Percentiles rank a stretch among this genome's conserved stretches.
Evolutionary conservation across 768 basidiomycete species (phyloP).

Genomic region (Boletus coccyginus): DNA sequence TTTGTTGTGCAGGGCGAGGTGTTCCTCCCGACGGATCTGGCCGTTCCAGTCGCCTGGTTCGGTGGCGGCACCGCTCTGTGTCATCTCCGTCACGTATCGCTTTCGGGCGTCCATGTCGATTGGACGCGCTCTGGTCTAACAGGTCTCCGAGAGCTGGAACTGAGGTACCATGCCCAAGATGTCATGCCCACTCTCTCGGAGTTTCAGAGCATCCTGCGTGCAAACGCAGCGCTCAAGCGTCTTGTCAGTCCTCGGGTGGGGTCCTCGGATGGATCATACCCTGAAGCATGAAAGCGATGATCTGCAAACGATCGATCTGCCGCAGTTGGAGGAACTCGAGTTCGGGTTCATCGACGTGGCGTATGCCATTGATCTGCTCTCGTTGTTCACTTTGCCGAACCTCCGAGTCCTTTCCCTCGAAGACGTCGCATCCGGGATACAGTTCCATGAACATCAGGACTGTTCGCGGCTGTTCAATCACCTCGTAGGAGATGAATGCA

Average conservation of each 20-base stretch:
- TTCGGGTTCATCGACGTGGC: slow-evolving; percentile 45
- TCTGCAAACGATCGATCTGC: slow-evolving; percentile 24
- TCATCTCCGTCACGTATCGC: slow-evolving; percentile 39
- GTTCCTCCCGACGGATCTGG: slow-evolving; percentile 44
- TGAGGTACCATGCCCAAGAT: slow-evolving; percentile 55
- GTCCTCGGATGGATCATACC: slow-evolving; percentile 35
- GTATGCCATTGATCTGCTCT: slow-evolving; percentile 39
- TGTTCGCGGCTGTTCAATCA: slow-evolving; percentile 36
- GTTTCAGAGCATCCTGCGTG: slow-evolving; percentile 42
- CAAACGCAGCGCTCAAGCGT: slow-evolving; percentile 37
- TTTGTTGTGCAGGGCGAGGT: slow-evolving; percentile 42
- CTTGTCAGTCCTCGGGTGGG: slow-evolving; percentile 55
- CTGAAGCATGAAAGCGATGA: not conserved
- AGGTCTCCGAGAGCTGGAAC: slow-evolving; percentile 45
- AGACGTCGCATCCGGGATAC: slow-evolving; percentile 42
- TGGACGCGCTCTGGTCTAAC: slow-evolving; percentile 44
- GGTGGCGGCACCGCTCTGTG: slow-evolving; percentile 28
- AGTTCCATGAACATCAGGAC: slow-evolving; percentile 33
- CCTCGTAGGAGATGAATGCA: slow-evolving; percentile 20
- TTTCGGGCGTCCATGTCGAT: slow-evolving; percentile 58
- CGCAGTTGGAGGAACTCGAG: slow-evolving; percentile 33
- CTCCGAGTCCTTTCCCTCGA: slow-evolving; percentile 42
- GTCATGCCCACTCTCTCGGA: slow-evolving; percentile 52
- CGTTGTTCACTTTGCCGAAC: slow-evolving; percentile 37
- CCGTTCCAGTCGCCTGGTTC: slow-evolving; percentile 44